Evolutionary conservation across 2,329 filamentous ascomycete species (phyloP), one percentile per base, ranked within the genome.

Genomic region (Chaetoscypha palmicola): DNA sequence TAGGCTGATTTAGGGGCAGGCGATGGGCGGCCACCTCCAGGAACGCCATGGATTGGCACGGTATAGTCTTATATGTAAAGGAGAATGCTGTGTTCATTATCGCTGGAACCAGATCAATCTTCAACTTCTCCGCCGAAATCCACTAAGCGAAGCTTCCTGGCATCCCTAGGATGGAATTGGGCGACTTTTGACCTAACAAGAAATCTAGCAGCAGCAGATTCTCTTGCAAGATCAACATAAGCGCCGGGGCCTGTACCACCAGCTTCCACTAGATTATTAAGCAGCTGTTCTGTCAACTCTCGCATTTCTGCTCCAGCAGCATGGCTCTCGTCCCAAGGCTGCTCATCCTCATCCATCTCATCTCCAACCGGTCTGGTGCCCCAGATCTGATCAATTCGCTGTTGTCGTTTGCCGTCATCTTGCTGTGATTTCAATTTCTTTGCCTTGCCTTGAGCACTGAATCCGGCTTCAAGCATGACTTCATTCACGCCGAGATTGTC

Each of bases 91-190:
- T 5, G 16, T 34, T 16, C 4, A 16, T 34, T 17, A 10, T 19
- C 5, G 19, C 30, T 16, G 17, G 32, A 20, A 12, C 17, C 14
- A 12, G 38, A 26, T 60, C 45, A 78, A 55, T 72, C 71, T 38
- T 80, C 77, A 49, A 83, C 57, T 51, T 81, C 78, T 46, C 74
- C 72, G 12, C 78, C 79, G 67, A 82, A 83, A 59, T 83, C 78
- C 36, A 83, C 63, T 36, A 83, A 61, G 38, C 74, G 70, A 40
- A 84, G 62, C 58, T 66, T 71, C 32, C 68, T 74, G 11, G 79
- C 77, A 62, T 83, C 79, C 49, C 68, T 74, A 2, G 77, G 78
- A 54, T 84, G 78, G 53, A 83, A 81, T 53, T 79, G 73, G 2
- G 80, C 80, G 31, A 81, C 78, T 56, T 81, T 81, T 28, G 77